Conservation (phyloP, 2,329 filamentous ascomycete genomes). For the Aspergillus pseudoviridinutans region DNA sequence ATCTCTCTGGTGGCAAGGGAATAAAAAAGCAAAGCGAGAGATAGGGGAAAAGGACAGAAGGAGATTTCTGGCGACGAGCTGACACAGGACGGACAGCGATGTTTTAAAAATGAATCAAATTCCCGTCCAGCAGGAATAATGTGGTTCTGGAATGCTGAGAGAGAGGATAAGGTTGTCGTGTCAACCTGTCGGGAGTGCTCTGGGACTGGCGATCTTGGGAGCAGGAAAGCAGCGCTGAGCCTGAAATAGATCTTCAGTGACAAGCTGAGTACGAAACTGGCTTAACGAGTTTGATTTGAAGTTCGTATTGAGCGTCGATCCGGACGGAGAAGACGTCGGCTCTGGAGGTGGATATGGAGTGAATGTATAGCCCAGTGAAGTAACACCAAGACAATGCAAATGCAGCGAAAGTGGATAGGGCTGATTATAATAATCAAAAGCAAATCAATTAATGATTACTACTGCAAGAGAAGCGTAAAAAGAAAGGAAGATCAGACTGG, state of each 20-base stretch:
- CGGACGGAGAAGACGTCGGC: background rate
- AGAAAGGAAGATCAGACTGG: slow-evolving; percentile 14
- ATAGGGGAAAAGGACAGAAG: slow-evolving; percentile 3
- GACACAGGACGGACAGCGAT: background rate
- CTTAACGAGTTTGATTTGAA: slow-evolving; percentile 26
- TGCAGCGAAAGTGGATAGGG: background rate
- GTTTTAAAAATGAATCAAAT: slow-evolving; percentile 2
- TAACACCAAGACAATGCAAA: background rate
- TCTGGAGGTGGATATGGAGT: background rate
- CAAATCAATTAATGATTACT: background rate
- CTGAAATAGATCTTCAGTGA: background rate
- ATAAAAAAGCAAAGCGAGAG: slow-evolving; percentile 1
- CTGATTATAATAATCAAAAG: background rate
- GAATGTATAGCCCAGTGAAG: background rate
- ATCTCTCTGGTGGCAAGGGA: background rate
- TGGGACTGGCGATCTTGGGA: background rate
- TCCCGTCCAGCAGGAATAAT: slow-evolving; percentile 29
- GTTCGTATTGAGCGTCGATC: background rate
- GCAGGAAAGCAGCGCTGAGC: slow-evolving; percentile 3
- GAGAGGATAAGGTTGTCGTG: slow-evolving; percentile 34
- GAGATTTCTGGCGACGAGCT: background rate
- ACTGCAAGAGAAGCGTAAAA: slow-evolving; percentile 8
- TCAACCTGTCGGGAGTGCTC: slow-evolving; percentile 22
- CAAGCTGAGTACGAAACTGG: slow-evolving; percentile 27
- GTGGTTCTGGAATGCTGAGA: slow-evolving; percentile 24